Evolutionary conservation across 257 asterid genomes (phyloP), one percentile per base, ranked within the genome.

Genomic region (Gentiana macrophylla): DNA sequence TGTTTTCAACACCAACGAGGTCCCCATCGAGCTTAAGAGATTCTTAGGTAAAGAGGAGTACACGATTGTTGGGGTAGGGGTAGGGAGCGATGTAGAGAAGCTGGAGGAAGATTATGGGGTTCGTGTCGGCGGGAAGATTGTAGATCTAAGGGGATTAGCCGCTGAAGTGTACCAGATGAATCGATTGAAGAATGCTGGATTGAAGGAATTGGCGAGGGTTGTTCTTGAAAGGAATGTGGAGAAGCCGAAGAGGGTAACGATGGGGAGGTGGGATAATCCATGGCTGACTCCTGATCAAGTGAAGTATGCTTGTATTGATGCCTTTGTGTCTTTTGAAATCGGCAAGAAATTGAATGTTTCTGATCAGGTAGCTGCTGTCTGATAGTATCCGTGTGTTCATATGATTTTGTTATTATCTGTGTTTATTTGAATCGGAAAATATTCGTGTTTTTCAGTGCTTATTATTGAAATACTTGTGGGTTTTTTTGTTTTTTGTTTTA

Each of bases 281-380:
- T 67, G 67, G 54, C 50, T 72, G 53, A 48, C 52, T 45, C 12
- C 34, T 2, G 52, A 11, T 8, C 77, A 72, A 54, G 59, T 72
- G 4, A 62, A 51, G 52, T 63, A 67, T 55, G 74, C 78, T 13
- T 72, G 71, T 47, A 52, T 63, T 72, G 74, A 67, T 72, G 78
- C 78, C 15, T 72, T 63, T 47, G 62, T 63, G 1, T 63, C 73
- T 72, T 63, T 2, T 24, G 65, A 67, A 60, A 60, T 67, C 48
- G 77, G 71, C 2, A 65, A 9, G 59, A 2, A 32, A 4, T 41
- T 70, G 52, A 55, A 65, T 52, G 71, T 65, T 10, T 49, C 61
- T 4, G 67, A 6, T 0, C 8, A 54, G 44, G 44, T 24, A 24
- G 24, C 24, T 24, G 24, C 24, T 24, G 24, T 24, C 24, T 24